Conservation (phyloP, 805 yeast species). For the Pichia deserticola region DNA sequence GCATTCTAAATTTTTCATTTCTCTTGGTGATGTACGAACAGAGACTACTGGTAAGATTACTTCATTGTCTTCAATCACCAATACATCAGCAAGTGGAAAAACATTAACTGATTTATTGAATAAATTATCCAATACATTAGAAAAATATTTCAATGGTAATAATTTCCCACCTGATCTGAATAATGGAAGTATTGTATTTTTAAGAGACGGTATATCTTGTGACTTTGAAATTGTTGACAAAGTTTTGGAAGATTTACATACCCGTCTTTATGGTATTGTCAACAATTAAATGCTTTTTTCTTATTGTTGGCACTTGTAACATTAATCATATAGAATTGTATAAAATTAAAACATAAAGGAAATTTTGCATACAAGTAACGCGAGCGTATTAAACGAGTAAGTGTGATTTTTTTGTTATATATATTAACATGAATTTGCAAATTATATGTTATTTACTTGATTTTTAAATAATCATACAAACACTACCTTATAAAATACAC, state of each 20-base stretch:
- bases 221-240: conserved; percentile 13
- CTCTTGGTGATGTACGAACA: conserved; percentile 14
- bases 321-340: no score
- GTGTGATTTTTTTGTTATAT: no score
- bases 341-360: no score
- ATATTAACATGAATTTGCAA: no score
- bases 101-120: conserved; percentile 8
- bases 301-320: no score
- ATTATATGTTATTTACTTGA: neutral
- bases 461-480: neutral
- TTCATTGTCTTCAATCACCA: neutral
- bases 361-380: no score
- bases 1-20: conserved; percentile 17
- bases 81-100: conserved; percentile 9
- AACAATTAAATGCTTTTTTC: no score
- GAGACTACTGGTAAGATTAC: neutral
- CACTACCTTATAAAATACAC: neutral
- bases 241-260: conserved; percentile 10
- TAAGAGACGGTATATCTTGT: conserved; percentile 23
- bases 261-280: neutral
- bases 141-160: conserved; percentile 17
- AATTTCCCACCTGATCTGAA: conserved; percentile 3
- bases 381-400: no score
- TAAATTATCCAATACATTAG: conserved; percentile 6
- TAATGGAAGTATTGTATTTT: conserved; percentile 14